phyloP scores from a whole-genome alignment of 768 basidiomycete species.

The Lentinus brumalis region DNA sequence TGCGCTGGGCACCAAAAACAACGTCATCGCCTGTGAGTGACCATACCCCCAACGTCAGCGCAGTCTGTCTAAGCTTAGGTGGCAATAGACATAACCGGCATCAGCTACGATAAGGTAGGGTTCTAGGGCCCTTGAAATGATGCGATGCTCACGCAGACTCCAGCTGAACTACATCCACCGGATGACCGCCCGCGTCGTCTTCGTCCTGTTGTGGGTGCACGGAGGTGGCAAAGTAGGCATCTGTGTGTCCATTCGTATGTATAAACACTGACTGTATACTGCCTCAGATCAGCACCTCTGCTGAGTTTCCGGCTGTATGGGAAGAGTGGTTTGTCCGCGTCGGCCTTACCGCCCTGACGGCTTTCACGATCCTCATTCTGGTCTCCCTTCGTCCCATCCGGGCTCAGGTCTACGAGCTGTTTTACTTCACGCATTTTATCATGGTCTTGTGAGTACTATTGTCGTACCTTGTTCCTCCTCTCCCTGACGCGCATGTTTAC shows the following conservation, averaged over 20 bases:
- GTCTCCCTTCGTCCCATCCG: constrained; percentile 54
- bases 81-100: constrained; percentile 49
- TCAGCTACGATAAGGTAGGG: constrained; percentile 49
- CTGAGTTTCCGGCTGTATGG: not conserved
- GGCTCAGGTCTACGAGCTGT: constrained; percentile 49
- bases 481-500: not conserved
- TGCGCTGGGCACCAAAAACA: constrained; percentile 64
- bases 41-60: not conserved
- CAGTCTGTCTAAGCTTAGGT: not conserved
- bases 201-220: constrained; percentile 53
- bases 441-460: constrained; percentile 40
- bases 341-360: constrained; percentile 39
- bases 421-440: constrained; percentile 50
- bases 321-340: constrained; percentile 28
- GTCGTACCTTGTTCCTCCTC: not conserved
- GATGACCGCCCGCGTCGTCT: constrained; percentile 47
- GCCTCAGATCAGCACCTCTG: constrained; percentile 6
- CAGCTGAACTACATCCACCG: constrained; percentile 50
- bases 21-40: constrained; percentile 46
- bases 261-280: not conserved
- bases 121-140: not conserved
- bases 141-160: not conserved
- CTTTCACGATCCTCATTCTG: constrained; percentile 46
- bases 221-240: constrained; percentile 41
- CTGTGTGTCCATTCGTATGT: not conserved